Base-by-base conservation (phyloP, 345 rosid genomes). In the Lagerstroemia speciosa region DNA sequence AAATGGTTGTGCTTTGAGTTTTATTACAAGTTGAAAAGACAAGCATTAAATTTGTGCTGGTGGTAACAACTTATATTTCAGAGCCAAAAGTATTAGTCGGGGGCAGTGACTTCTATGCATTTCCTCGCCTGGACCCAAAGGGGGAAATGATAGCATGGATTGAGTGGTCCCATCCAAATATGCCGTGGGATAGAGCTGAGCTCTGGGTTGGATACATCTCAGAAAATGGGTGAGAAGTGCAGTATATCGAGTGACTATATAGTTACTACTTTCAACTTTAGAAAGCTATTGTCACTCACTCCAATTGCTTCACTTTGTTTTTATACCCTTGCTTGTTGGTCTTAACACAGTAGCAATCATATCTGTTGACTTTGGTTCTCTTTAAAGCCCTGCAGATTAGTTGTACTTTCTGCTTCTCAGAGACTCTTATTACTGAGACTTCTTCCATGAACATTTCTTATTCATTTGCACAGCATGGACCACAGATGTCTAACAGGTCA, bases 141-240 rank as follows among this genome's bases (percentile, higher is more conserved):
- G 76, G 84, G 67, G 90, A 84, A 80, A 74, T 86, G 63, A 74
- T 94, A 50, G 97, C 97, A 19, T 94, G 99, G 99, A 84, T 94
- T 58, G 87, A 85, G 69, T 94, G 99, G 97, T 75, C 82, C 65
- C 97, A 87, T 70, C 97, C 99, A 55, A 88, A 86, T 77, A 91
- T 89, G 97, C 96, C 96, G 17, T 91, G 99, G 99, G 99, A 94
- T 74, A 88, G 82, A 82, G 55, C 99, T 26, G 89, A 94, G 75
- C 86, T 94, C 32, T 94, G 97, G 96, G 93, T 89, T 79, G 99
- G 96, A 65, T 84, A 86, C 80, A 83, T 91, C 70, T 84, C 93
- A 15, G 88, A 87, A 73, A 73, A 67, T 78, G 96, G 97, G 99
- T 94, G 67, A 79, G 85, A 40, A 50, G 26, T 73, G 50, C 19